Evolutionary conservation across 768 basidiomycete species (phyloP).

Genomic region (Collybiopsis luxurians): DNA sequence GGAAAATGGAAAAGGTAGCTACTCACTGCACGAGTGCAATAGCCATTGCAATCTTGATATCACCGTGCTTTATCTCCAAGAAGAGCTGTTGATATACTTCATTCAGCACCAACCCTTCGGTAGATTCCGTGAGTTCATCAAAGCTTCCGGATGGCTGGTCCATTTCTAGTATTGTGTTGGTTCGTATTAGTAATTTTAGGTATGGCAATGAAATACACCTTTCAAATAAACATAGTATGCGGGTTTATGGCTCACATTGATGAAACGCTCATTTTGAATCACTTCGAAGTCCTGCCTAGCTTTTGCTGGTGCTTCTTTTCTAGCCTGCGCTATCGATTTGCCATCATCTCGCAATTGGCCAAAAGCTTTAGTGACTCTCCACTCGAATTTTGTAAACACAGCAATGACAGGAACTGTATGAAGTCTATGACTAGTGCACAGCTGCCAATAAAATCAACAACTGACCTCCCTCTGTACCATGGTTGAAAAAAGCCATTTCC

Average conservation of each 20-base stretch:
- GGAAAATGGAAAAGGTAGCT: not conserved
- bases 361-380: slow-evolving; percentile 1
- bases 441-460: too few species aligned
- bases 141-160: not conserved
- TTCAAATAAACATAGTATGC: not conserved
- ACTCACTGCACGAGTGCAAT: not conserved
- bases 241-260: not conserved
- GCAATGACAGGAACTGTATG: slow-evolving; percentile 4
- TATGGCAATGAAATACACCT: not conserved
- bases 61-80: not conserved
- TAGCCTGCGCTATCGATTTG: not conserved
- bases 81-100: not conserved
- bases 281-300: not conserved
- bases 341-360: not conserved
- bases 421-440: too few species aligned
- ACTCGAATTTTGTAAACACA: slow-evolving; percentile 7
- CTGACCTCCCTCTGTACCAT: not conserved
- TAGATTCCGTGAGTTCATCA: not conserved
- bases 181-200: not conserved
- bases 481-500: slow-evolving; percentile 4
- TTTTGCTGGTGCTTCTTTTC: not conserved
- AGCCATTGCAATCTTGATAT: not conserved
- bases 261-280: not conserved
- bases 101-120: not conserved
- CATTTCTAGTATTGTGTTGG: not conserved